Evolutionary conservation across 495 filamentous ascomycete genomes (phyloP), one percentile per base, ranked within the genome.

Genomic region (Daldinia caldariorum): DNA sequence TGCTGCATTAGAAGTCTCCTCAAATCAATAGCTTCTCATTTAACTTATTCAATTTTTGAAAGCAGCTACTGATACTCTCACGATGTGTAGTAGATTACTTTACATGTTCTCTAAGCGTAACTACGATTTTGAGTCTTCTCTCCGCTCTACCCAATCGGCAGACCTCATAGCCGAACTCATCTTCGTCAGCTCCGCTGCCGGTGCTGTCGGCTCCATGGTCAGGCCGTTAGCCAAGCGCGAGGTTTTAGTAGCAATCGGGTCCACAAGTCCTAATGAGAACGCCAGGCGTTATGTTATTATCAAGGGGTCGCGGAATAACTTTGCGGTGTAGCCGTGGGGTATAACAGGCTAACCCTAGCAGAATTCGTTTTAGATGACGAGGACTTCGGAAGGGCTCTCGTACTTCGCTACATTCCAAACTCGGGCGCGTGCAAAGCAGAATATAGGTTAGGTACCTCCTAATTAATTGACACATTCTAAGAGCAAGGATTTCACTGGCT

Each of bases 121-220:
- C 92, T 1, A 92, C 93, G 20, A 78, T 96, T 72, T 94, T 92
- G 1, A 26, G 92, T 89, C 6, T 97, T 90, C 81, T 90, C 87
- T 2, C 91, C 89, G 0, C 86, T 94, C 69, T 89, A 94, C 76
- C 88, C 91, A 73, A 94, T 97, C 61, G 92, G 92, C 0, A 79
- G 90, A 83, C 93, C 92, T 38, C 90, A 91, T 81, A 90, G 92
- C 92, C 39, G 91, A 96, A 83, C 94, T 91, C 14, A 94, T 96
- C 71, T 94, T 94, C 77, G 86, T 96, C 70, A 91, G 88, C 56
- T 88, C 91, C 7, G 92, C 93, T 4, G 89, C 88, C 13, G 92
- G 92, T 45, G 92, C 92, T 2, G 93, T 95, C n/a, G 92, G 92
- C 10, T 87, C 91, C 78, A 69, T 95, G 6, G 93, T 94, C 45